Percentiles rank a stretch among this genome's conserved stretches.
These are phyloP conservation scores for Thielaviopsis populi DNA, from an alignment of 2,329 filamentous ascomycete species.

Conservation along the genomic window DNA sequence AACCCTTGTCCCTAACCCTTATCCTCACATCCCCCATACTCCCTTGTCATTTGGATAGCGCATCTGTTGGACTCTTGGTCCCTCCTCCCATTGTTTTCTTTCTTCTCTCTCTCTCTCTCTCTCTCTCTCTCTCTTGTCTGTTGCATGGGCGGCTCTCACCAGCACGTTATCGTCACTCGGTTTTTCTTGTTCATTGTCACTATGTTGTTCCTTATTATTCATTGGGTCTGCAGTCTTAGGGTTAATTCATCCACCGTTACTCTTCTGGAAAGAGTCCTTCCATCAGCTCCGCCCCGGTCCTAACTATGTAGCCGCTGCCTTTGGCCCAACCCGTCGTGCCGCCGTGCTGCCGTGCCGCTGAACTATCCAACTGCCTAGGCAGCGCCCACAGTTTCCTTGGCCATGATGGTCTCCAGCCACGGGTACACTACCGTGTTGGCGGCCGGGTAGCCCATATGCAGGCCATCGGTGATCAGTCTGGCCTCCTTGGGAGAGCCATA, in stretches of 20 bases:
- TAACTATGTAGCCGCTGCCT: no score
- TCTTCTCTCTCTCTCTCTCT: background rate
- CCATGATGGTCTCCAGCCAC: conserved; percentile 45
- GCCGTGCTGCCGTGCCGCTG: no score
- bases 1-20: background rate
- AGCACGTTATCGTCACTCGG: background rate
- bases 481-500: conserved; percentile 51
- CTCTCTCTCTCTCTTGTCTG: background rate
- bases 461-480: conserved; percentile 40
- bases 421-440: conserved; percentile 43
- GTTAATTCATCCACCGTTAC: background rate
- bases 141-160: conserved; percentile 18
- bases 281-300: background rate
- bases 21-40: background rate
- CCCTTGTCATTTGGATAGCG: background rate
- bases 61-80: background rate
- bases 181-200: background rate
- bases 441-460: conserved; percentile 55
- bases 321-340: no score
- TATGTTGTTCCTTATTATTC: background rate
- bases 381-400: background rate
- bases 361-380: background rate
- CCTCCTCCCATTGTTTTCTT: background rate
- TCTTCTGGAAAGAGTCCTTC: conserved; percentile 3
- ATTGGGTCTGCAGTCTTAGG: background rate